A percentile compares a stretch with the other conserved stretches of the same genome.
Evolutionary conservation across 192 early-diverging fungal species (phyloP).

Genomic region (Coemansia sp.): DNA sequence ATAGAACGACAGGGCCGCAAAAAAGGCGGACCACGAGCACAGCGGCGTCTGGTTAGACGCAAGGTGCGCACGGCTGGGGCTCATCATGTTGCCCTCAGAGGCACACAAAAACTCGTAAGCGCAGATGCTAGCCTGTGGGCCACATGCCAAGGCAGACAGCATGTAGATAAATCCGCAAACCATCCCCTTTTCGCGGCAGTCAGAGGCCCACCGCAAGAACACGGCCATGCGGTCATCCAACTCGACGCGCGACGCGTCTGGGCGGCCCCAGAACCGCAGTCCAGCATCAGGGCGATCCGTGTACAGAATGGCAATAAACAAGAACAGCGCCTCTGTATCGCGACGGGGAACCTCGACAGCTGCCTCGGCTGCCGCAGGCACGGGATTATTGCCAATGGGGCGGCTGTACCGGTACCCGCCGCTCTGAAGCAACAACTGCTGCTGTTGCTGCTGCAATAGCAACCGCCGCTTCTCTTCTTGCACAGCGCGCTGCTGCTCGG

Average conservation of each 20-base stretch:
- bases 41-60: slow-evolving; percentile 50
- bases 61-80: slow-evolving; percentile 32
- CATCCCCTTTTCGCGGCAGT: slow-evolving; percentile 61
- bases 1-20: slow-evolving; percentile 72
- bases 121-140: slow-evolving; percentile 61
- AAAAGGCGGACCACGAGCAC: slow-evolving; percentile 79
- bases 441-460: slow-evolving; percentile 25
- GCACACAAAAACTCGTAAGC: slow-evolving; percentile 59
- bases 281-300: slow-evolving; percentile 72
- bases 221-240: slow-evolving; percentile 57
- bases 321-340: slow-evolving; percentile 71
- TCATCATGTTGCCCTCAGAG: slow-evolving; percentile 20
- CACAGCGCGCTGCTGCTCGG: slow-evolving; percentile 24
- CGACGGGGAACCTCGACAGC: slow-evolving; percentile 37
- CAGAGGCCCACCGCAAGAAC: slow-evolving; percentile 65
- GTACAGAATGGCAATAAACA: slow-evolving; percentile 72
- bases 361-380: slow-evolving; percentile 9
- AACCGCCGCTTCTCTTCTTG: slow-evolving; percentile 42
- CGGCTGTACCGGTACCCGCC: slow-evolving; percentile 33
- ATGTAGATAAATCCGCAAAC: slow-evolving; percentile 76
- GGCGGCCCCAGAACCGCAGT: slow-evolving; percentile 64
- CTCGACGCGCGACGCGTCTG: slow-evolving; percentile 19
- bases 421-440: slow-evolving; percentile 31
- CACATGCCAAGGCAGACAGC: slow-evolving; percentile 79
- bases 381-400: slow-evolving; percentile 10